Evolutionary conservation across 495 filamentous ascomycete species (phyloP).

Genomic region (Hyaloscypha hepaticicola): DNA sequence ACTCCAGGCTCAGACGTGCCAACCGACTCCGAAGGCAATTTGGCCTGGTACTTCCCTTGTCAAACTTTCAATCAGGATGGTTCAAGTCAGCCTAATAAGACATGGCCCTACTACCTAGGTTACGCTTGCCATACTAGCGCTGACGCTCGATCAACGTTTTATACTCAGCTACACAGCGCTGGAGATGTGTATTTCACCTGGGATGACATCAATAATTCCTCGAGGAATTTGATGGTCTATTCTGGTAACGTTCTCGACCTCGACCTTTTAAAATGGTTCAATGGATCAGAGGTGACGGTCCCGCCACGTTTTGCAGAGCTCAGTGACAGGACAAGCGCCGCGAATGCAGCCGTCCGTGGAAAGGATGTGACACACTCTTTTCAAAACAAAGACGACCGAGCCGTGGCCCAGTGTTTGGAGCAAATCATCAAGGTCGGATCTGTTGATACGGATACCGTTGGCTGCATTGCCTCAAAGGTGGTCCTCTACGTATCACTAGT

Average conservation of each 20-base stretch:
- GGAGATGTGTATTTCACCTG: conserved; percentile 93
- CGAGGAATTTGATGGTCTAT: conserved; percentile 88
- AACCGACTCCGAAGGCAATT: conserved; percentile 64
- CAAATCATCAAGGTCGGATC: conserved; percentile 95
- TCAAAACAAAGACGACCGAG: conserved; percentile 72
- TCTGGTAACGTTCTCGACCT: conserved; percentile 92
- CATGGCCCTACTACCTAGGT: conserved; percentile 71
- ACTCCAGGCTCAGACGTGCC: conserved; percentile 73
- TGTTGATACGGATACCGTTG: conserved; percentile 93
- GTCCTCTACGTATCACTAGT: conserved; percentile 93
- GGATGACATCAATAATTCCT: conserved; percentile 87
- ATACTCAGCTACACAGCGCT: conserved; percentile 49
- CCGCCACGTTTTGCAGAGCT: conserved; percentile 79
- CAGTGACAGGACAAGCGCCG: conserved; percentile 45
- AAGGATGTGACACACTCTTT: conserved; percentile 88
- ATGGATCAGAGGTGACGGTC: conserved; percentile 75
- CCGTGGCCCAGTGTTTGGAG: conserved; percentile 77
- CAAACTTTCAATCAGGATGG: conserved; percentile 90
- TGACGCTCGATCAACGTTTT: conserved; percentile 69
- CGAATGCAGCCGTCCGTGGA: conserved; percentile 75
- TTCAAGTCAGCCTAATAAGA: conserved; percentile 71
- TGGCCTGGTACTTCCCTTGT: conserved; percentile 99
- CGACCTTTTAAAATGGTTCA: conserved; percentile 89
- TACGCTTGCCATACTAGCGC: conserved; percentile 87
- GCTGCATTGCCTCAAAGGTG: conserved; percentile 95